Conservation (phyloP, 2,329 filamentous ascomycete genomes). For the Talaromyces marneffei region DNA sequence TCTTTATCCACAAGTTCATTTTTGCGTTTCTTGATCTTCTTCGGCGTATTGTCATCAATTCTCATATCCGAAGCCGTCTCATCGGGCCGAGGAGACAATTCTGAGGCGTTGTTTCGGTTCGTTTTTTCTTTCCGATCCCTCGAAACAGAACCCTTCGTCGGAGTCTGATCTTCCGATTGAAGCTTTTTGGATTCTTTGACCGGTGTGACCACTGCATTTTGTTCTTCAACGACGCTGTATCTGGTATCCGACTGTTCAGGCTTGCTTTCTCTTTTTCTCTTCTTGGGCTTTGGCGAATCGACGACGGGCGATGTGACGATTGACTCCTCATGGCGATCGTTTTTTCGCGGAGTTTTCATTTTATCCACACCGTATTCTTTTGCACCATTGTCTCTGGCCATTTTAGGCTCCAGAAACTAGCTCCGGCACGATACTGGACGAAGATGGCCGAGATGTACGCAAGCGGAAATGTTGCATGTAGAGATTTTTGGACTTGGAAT, state of each 20-base stretch:
- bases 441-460: neutral
- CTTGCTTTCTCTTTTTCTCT: slow-evolving; percentile 25
- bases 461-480: slow-evolving; percentile 6
- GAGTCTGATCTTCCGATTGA: slow-evolving; percentile 27
- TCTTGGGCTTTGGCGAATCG: slow-evolving; percentile 34
- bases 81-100: slow-evolving; percentile 1
- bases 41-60: neutral
- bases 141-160: slow-evolving; percentile 27
- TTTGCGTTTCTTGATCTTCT: neutral
- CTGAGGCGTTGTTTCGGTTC: neutral
- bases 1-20: slow-evolving; percentile 11
- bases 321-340: neutral
- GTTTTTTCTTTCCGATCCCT: slow-evolving; percentile 22
- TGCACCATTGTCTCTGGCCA: neutral
- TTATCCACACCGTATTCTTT: neutral
- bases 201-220: neutral
- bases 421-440: neutral
- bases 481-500: neutral
- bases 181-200: slow-evolving; percentile 11
- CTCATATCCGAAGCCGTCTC: neutral
- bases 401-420: neutral
- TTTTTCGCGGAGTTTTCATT: neutral
- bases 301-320: neutral
- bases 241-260: neutral
- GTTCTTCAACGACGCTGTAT: neutral